phyloP scores from a whole-genome alignment of 306 rosid species.

The Sechiopsis laciniata region DNA sequence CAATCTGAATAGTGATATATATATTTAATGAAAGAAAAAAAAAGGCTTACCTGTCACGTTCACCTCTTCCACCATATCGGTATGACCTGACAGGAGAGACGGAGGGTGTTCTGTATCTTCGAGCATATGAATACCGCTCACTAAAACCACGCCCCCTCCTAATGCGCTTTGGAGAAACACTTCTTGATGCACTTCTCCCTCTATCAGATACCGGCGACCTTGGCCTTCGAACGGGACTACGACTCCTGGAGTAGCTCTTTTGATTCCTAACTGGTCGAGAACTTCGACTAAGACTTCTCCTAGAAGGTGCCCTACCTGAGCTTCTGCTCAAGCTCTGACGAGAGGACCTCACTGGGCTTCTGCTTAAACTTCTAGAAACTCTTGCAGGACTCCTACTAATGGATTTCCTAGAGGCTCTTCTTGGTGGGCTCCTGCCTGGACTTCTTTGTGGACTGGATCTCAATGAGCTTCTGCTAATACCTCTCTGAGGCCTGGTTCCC shows the following conservation, averaged over 20 bases:
- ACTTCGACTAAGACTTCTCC: slow-evolving; percentile 63
- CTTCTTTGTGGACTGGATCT: slow-evolving; percentile 38
- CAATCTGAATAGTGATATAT: background rate
- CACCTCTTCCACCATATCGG: slow-evolving; percentile 77
- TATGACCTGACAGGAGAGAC: slow-evolving; percentile 78
- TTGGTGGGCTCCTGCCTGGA: slow-evolving; percentile 54
- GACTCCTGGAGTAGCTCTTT: slow-evolving; percentile 81
- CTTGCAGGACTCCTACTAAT: slow-evolving; percentile 61
- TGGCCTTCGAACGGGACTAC: slow-evolving; percentile 60
- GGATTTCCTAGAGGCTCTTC: slow-evolving; percentile 41
- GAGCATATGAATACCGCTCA: slow-evolving; percentile 85
- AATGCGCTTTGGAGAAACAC: slow-evolving; percentile 85
- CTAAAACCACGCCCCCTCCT: slow-evolving; percentile 97
- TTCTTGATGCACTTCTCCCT: slow-evolving; percentile 71
- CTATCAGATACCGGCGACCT: slow-evolving; percentile 60
- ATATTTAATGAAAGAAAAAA: background rate
- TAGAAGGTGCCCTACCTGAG: slow-evolving; percentile 56
- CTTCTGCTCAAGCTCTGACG: slow-evolving; percentile 78
- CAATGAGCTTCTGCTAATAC: slow-evolving; percentile 40
- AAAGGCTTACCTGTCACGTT: slow-evolving; percentile 61
- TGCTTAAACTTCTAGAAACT: slow-evolving; percentile 50
- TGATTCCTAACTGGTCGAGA: slow-evolving; percentile 58
- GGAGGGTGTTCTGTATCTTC: slow-evolving; percentile 89
- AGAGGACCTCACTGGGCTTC: slow-evolving; percentile 69
- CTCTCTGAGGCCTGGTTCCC: slow-evolving; percentile 32